Base-by-base conservation (phyloP, 225 moss, liverwort and hornwort species). In the Asterella californica region DNA sequence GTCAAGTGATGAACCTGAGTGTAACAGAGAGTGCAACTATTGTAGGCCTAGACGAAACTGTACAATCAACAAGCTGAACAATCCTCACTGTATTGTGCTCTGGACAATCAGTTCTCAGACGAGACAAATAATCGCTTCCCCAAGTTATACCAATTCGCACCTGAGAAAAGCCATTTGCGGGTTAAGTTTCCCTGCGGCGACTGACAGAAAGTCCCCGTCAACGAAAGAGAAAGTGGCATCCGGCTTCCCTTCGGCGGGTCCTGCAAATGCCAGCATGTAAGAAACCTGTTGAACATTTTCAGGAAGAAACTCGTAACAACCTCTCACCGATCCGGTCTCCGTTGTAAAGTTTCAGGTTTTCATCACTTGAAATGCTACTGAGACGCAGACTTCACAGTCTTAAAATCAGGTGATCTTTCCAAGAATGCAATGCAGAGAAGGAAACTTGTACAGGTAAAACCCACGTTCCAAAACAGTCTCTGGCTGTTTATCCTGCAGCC, bases 81-180 rank as follows among this genome's bases (percentile, higher is more conserved):
- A 18, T 33, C 33, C 33, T 66, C n/a, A 46, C 7, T 25, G 2
- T 0, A 46, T 25, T n/a, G 2, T 25, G 24, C 70, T 37, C 18
- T 25, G 8, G 70, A 46, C 29, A 70, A 70, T 46, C 15, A 34
- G 46, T 1, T 5, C 69, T 38, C 15, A 42, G 25, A 45, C n/a
- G n/a, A 70, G 42, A 25, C 1, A 0, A 6, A 22, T 10, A 42
- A 24, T 24, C 21, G 5, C 9, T n/a, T 45, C 1, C n/a, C 2
- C 47, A 71, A n/a, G 71, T 2, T 9, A 15, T 9, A n/a, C 12
- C 0, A 10, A 47, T 75, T 27, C 77, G 42, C 79, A 92, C 96
- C 92, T 94, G 88, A 99, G 90, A 77, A 99, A 99, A 72, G 95
- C 99, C 91, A 93, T 91, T 82, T 99, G 93, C 53, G 95, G 92